Evolutionary conservation across 306 rosid genomes (phyloP).

Genomic region (Dicorynia guianensis): DNA sequence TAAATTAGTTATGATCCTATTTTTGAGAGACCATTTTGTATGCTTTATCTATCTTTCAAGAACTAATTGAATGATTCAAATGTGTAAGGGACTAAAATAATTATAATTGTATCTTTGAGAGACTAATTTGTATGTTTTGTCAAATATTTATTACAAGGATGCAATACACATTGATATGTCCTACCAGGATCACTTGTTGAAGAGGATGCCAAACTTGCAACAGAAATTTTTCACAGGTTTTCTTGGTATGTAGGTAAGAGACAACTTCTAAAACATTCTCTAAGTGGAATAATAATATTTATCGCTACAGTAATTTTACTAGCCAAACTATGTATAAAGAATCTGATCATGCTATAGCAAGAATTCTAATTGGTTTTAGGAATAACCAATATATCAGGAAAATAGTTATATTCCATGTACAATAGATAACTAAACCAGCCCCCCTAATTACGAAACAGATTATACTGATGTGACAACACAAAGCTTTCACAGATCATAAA

Average conservation of each 20-base stretch:
- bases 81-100: too few species aligned
- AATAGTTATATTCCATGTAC: not conserved
- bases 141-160: too few species aligned
- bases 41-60: too few species aligned
- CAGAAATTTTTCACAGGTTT: not conserved
- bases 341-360: not conserved
- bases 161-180: not conserved
- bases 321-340: not conserved
- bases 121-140: too few species aligned
- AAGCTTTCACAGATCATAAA: constrained; percentile 13
- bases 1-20: too few species aligned
- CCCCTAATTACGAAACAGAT: not conserved
- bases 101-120: too few species aligned
- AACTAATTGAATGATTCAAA: too few species aligned
- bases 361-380: not conserved
- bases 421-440: constrained; percentile 10
- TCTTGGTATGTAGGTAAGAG: not conserved
- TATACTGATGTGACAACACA: constrained; percentile 17
- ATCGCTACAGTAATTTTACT: not conserved
- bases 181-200: constrained; percentile 6
- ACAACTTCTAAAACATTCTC: not conserved
- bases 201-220: not conserved
- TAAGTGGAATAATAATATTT: not conserved
- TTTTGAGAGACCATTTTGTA: too few species aligned
- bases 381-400: not conserved